Base-by-base conservation (phyloP, 805 yeast genomes). In the Yarrowia sp. region DNA sequence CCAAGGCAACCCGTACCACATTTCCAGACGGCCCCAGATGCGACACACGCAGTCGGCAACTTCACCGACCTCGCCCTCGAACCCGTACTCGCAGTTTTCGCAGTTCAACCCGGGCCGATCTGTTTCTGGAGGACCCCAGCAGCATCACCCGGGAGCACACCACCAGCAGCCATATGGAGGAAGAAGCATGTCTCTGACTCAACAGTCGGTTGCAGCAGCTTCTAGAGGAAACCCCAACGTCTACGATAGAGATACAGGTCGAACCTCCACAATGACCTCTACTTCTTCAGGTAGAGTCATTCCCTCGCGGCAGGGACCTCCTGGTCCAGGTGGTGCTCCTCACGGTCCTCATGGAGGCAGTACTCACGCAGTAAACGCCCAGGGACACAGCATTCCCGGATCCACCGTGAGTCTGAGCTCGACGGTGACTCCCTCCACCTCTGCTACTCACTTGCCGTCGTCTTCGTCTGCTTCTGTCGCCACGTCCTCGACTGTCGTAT, bases 121-220 rank as follows among this genome's bases (percentile, higher is more conserved):
- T 6, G 67, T 63, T 20, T 63, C 56, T 14, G 67, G 67, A 12
- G 60, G 60, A 2, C 68, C 46, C n/a, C 68, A 65, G 68, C 66
- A 66, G 50, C 65, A 47, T n/a, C 52, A 30, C 34, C 68, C 39
- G 1, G 38, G 38, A 24, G 46, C 40, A 6, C 65, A 20, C 30
- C 52, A 42, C 24, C 68, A 50, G 49, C 67, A 50, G 50, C 58
- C 38, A 43, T 38, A 52, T 12, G 47, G 47, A 9, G 40, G 40
- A 17, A 39, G 64, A 30, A 43, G 50, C 42, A 58, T 58, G 64
- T 58, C 64, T 20, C 64, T 58, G 15, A 58, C 64, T 9, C 64
- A 58, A 46, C 44, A 39, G 36, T 40, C 61, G 9, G 61, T 55
- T 9, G 64, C 64, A 4, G 24, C 64, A 17, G n/a, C 55, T 9